Base-by-base conservation (phyloP, 352 stramenopile genomes). In the Phytophthora syringae region DNA sequence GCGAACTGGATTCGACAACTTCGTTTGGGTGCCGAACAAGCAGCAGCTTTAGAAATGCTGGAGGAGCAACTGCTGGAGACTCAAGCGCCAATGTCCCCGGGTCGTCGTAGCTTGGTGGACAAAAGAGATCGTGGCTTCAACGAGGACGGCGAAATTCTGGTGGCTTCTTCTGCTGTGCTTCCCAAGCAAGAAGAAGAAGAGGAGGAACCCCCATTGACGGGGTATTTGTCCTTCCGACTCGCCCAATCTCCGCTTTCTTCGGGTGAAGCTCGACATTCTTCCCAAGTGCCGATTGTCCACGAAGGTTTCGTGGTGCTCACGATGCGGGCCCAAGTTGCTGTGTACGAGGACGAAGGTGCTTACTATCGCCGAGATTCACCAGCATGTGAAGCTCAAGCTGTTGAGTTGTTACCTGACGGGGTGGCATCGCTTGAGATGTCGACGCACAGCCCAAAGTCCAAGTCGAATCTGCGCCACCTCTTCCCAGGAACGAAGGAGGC, bases 1-100 rank as follows among this genome's bases (percentile, higher is more conserved):
- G 82, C 80, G 7, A 82, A 77, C 24, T 92, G 82, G 82, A 89
- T 92, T 45, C 79, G 84, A 18, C 82, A 89, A 22, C 78, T 89
- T 36, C 80, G 82, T 15, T n/a, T 68, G 0, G 79, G 80, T 12
- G 80, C 72, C 0, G 79, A 90, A 48, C 77, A 84, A 21, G 79
- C 68, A 0, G 64, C 64, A 18, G 82, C 82, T 3, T 58, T 89
- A 9, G 79, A 88, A 39, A 78, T 89, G 71, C 55, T 92, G 1
- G 69, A 80, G 25, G 75, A 86, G 0, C 80, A 92, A 43, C 59
- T 79, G 6, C 24, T 80, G 0, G 69, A 89, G 15, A 74, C 54
- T 0, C 59, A 75, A 25, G 22, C 69, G 10, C 66, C 66, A 2
- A 24, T 71, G 50, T 74, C 66, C 16, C 66, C 61, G 7, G 51